Evolutionary conservation across 2,329 filamentous ascomycete genomes (phyloP).

Genomic region (Stachybotrys elegans): DNA sequence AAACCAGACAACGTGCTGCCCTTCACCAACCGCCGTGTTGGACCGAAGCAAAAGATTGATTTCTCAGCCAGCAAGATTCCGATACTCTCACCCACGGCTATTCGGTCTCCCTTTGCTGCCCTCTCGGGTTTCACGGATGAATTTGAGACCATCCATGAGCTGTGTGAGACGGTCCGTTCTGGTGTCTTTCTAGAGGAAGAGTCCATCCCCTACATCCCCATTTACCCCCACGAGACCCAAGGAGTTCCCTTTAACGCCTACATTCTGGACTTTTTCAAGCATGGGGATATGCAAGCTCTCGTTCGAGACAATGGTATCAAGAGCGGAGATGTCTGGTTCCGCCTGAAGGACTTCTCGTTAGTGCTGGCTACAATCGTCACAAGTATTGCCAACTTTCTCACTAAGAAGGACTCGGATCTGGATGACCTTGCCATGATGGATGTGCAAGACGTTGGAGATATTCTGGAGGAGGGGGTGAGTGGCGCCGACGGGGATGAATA

Average conservation of each 20-base stretch:
- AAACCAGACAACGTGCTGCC: constrained; percentile 51
- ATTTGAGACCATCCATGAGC: constrained; percentile 60
- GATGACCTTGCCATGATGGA: constrained; percentile 32
- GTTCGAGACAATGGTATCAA: constrained; percentile 62
- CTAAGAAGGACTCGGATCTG: constrained; percentile 27
- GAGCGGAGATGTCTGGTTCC: constrained; percentile 65
- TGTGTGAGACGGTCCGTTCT: constrained; percentile 59
- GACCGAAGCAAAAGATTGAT: constrained; percentile 20
- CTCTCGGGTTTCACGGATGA: constrained; percentile 63
- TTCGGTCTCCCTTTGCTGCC: constrained; percentile 65
- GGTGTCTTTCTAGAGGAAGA: constrained; percentile 72
- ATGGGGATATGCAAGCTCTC: constrained; percentile 59
- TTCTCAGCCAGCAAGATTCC: constrained; percentile 5
- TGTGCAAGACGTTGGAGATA: constrained; percentile 24
- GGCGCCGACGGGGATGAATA: too few relatives aligned
- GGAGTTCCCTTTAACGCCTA: constrained; percentile 57
- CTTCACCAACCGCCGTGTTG: constrained; percentile 46
- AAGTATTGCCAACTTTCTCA: constrained; percentile 48
- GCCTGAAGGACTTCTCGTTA: constrained; percentile 54
- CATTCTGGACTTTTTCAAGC: constrained; percentile 71
- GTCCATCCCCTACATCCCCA: constrained; percentile 62
- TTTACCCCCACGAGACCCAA: constrained; percentile 51
- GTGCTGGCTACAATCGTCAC: constrained; percentile 68
- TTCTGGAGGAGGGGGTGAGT: constrained; percentile 1
- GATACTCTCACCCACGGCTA: constrained; percentile 31